phyloP scores from a whole-genome alignment of 2,329 filamentous ascomycete genomes.

The Epichloe baconii region DNA sequence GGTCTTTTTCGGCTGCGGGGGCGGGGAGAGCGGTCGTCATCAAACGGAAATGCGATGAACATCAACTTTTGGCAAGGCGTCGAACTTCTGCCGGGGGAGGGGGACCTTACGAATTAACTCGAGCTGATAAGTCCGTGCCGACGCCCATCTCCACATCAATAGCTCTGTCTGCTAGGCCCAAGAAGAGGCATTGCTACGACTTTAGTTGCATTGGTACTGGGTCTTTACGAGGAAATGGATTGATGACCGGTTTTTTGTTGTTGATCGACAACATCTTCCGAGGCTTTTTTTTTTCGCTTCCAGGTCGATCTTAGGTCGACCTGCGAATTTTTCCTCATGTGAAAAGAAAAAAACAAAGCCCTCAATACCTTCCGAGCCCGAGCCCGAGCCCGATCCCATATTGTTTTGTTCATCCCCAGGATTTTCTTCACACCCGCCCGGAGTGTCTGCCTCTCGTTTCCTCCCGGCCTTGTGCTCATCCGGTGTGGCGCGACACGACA shows the following conservation, averaged over 20 bases:
- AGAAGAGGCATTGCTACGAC: slow-evolving; percentile 6
- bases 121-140: neutral
- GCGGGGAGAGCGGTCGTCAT: too few relatives aligned
- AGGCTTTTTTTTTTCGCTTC: neutral
- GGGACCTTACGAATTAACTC: neutral
- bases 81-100: too few relatives aligned
- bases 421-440: neutral
- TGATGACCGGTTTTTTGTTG: neutral
- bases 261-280: slow-evolving; percentile 2
- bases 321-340: neutral
- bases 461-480: neutral
- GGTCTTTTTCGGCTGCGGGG: too few relatives aligned
- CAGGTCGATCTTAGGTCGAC: neutral
- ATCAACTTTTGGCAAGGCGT: too few relatives aligned
- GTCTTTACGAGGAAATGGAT: neutral
- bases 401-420: neutral
- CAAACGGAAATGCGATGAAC: too few relatives aligned
- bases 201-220: slow-evolving; percentile 3
- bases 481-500: neutral
- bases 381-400: neutral
- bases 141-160: slow-evolving; percentile 2
- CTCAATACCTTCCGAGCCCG: too few relatives aligned
- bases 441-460: neutral
- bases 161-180: neutral
- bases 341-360: neutral